These are phyloP conservation scores for Cynara cardunculus DNA, from an alignment of 129 eudicot genomes.

Conservation along the genomic window DNA sequence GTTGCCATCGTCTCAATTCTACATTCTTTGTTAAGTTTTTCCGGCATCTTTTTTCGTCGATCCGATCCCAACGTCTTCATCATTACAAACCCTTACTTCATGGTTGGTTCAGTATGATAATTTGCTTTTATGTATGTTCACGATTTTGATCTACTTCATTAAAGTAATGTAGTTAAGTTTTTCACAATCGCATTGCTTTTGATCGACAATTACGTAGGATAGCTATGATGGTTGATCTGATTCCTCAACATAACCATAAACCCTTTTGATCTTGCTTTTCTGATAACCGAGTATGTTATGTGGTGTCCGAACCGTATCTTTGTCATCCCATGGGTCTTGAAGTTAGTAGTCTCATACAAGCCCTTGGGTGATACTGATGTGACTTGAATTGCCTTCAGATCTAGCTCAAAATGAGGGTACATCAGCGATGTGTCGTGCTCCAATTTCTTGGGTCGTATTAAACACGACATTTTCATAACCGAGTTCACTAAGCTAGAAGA, in stretches of 20 bases:
- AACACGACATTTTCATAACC: too few species aligned
- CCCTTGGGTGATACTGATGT: too few species aligned
- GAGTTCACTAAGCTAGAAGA: too few species aligned
- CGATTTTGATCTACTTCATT: not conserved
- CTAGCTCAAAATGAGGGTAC: too few species aligned
- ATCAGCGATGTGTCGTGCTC: too few species aligned
- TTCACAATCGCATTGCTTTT: not conserved
- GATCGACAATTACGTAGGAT: not conserved
- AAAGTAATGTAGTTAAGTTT: not conserved
- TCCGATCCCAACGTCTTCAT: not conserved
- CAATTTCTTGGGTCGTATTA: too few species aligned
- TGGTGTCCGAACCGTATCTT: not conserved
- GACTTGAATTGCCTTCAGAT: too few species aligned
- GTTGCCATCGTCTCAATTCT: conserved; percentile 3
- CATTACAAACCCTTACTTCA: conserved; percentile 8
- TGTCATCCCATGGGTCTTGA: too few species aligned
- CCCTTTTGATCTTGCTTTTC: not conserved
- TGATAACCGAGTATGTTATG: not conserved
- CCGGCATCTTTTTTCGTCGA: not conserved
- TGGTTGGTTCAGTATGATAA: not conserved
- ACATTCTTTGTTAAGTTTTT: conserved; percentile 3
- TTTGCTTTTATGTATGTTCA: not conserved
- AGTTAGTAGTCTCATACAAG: too few species aligned
- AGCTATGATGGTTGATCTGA: not conserved
- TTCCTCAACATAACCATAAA: too few species aligned